These are phyloP conservation scores for Annulohypoxylon stygium DNA, from an alignment of 495 filamentous ascomycete species.

Conservation along the genomic window DNA sequence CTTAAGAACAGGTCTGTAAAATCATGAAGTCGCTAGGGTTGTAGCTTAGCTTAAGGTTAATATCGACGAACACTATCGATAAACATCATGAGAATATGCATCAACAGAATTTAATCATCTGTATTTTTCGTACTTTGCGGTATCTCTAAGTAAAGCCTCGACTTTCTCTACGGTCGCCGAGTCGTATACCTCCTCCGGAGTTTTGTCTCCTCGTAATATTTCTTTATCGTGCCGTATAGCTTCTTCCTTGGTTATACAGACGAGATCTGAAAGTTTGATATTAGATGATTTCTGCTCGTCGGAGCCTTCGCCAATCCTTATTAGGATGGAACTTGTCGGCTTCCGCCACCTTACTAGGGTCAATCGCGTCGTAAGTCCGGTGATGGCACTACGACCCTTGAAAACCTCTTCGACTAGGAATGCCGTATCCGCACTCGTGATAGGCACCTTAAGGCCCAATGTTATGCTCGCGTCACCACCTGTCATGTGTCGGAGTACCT, in stretches of 20 bases:
- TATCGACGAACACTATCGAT: background rate
- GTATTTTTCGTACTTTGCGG: slow-evolving; percentile 57
- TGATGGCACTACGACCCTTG: slow-evolving; percentile 84
- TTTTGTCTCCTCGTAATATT: slow-evolving; percentile 77
- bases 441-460: slow-evolving; percentile 77
- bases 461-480: slow-evolving; percentile 68
- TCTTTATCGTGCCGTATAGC: slow-evolving; percentile 82
- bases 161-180: slow-evolving; percentile 72
- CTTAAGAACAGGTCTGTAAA: background rate
- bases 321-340: slow-evolving; percentile 56
- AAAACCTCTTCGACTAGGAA: slow-evolving; percentile 93
- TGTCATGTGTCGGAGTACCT: slow-evolving; percentile 67
- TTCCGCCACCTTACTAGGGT: slow-evolving; percentile 82
- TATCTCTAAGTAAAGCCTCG: slow-evolving; percentile 66
- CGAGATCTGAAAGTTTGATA: slow-evolving; percentile 76
- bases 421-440: slow-evolving; percentile 82
- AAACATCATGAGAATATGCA: background rate
- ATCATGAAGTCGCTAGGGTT: background rate
- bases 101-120: slow-evolving; percentile 37
- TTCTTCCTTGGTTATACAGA: slow-evolving; percentile 98
- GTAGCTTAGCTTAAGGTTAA: background rate
- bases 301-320: slow-evolving; percentile 66
- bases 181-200: slow-evolving; percentile 79
- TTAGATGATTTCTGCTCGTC: slow-evolving; percentile 78
- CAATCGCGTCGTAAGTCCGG: slow-evolving; percentile 81